These are phyloP conservation scores for Prosopis cineraria DNA, from an alignment of 306 rosid genomes.

Conservation along the genomic window DNA sequence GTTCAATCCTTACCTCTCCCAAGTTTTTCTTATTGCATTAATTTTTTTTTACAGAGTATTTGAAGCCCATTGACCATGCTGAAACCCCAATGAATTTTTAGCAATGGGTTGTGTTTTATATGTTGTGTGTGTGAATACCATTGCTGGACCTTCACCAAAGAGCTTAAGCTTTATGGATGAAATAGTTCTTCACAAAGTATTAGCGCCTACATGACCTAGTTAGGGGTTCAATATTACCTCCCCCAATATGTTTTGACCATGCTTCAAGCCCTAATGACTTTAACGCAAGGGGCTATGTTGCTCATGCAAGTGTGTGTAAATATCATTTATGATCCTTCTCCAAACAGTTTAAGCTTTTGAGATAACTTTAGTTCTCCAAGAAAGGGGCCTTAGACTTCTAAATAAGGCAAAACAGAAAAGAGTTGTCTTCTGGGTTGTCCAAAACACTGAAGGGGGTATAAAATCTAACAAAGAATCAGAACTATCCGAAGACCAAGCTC, in stretches of 20 bases:
- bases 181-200: neutral
- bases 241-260: neutral
- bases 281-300: neutral
- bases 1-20: neutral
- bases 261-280: neutral
- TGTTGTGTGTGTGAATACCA: neutral
- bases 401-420: neutral
- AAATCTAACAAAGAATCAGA: neutral
- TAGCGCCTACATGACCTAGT: neutral
- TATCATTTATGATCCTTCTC: too few species aligned
- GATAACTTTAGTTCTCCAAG: neutral
- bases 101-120: neutral
- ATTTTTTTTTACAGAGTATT: neutral
- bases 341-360: neutral
- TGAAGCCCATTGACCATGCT: neutral
- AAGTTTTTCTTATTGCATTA: neutral
- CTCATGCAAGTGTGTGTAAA: too few species aligned
- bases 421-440: neutral
- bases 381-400: neutral
- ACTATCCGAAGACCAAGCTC: neutral
- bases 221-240: neutral
- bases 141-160: neutral
- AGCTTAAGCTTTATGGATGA: neutral
- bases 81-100: neutral
- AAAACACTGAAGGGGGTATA: neutral